Conservation (phyloP, 2,329 filamentous ascomycete species). For the Atkinsonella texensis region DNA sequence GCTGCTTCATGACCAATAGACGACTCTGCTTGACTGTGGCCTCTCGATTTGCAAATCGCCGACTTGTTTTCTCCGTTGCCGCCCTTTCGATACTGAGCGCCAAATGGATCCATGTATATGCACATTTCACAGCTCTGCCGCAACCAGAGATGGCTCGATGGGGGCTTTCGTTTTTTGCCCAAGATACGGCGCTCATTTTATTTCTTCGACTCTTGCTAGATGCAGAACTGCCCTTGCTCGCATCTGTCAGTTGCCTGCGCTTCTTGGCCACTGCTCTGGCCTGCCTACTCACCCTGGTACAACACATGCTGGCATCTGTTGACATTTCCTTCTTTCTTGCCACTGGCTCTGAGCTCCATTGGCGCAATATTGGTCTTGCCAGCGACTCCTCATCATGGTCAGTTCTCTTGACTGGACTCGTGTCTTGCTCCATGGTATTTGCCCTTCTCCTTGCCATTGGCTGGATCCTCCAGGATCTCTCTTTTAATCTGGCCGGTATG, state of each 20-base stretch:
- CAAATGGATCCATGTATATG: conserved; percentile 21
- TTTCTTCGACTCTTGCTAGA: conserved; percentile 20
- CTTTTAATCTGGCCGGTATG: conserved; percentile 10
- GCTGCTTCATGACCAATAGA: conserved; percentile 3
- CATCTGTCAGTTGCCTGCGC: conserved; percentile 12
- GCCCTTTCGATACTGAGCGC: conserved; percentile 18
- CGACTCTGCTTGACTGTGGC: conserved; percentile 9
- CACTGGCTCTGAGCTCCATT: conserved; percentile 17
- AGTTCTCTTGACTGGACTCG: conserved; percentile 15
- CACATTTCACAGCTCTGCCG: conserved; percentile 19
- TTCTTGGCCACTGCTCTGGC: conserved; percentile 7
- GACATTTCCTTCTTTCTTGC: conserved; percentile 21
- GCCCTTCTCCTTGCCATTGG: conserved; percentile 8
- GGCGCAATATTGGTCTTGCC: conserved; percentile 17
- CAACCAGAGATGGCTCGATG: conserved; percentile 18
- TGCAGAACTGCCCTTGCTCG: conserved; percentile 7
- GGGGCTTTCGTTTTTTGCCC: conserved; percentile 23
- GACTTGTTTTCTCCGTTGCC: conserved; percentile 20
- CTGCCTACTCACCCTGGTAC: conserved; percentile 13
- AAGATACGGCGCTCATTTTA: conserved; percentile 20
- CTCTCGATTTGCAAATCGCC: conserved; percentile 16
- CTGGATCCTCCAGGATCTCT: conserved; percentile 13
- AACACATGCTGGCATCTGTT: conserved; percentile 11
- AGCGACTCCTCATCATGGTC: conserved; percentile 13
- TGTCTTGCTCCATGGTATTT: conserved; percentile 10